phyloP scores from a whole-genome alignment of 345 rosid genomes.

The Salix dunnii region DNA sequence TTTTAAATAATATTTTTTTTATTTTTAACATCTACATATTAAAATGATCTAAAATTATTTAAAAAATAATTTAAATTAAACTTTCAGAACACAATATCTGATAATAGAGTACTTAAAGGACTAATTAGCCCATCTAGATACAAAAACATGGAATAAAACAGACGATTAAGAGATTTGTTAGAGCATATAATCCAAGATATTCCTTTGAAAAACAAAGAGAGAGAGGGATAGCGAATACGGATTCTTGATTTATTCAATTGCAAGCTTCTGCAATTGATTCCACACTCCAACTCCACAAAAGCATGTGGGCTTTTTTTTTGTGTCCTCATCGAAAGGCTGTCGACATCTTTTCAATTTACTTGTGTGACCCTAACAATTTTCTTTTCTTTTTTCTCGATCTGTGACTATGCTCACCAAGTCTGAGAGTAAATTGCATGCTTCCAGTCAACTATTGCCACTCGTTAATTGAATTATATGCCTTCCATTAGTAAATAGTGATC shows the following conservation, averaged over 20 bases:
- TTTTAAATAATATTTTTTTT: too few relatives aligned
- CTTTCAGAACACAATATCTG: too few relatives aligned
- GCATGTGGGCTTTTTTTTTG: not conserved
- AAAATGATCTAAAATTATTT: not conserved
- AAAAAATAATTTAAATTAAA: too few relatives aligned
- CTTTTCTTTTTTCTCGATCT: not conserved
- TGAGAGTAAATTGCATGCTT: not conserved
- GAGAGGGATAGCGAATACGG: not conserved
- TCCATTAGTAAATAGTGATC: not conserved
- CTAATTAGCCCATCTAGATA: not conserved
- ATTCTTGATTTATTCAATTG: not conserved
- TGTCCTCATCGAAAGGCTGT: not conserved
- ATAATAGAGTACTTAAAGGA: constrained; percentile 17
- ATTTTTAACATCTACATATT: too few relatives aligned
- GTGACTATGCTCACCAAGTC: not conserved
- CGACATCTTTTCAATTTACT: not conserved
- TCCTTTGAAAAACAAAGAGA: not conserved
- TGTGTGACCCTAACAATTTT: not conserved
- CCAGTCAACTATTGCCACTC: not conserved
- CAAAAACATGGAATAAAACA: constrained; percentile 8
- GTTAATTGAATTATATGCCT: not conserved
- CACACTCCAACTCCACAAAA: not conserved
- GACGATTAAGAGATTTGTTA: constrained; percentile 13
- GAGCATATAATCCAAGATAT: constrained; percentile 23
- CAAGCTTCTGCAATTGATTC: constrained; percentile 8